Base-by-base conservation (phyloP, 129 eudicot genomes). In the Tagetes patula region DNA sequence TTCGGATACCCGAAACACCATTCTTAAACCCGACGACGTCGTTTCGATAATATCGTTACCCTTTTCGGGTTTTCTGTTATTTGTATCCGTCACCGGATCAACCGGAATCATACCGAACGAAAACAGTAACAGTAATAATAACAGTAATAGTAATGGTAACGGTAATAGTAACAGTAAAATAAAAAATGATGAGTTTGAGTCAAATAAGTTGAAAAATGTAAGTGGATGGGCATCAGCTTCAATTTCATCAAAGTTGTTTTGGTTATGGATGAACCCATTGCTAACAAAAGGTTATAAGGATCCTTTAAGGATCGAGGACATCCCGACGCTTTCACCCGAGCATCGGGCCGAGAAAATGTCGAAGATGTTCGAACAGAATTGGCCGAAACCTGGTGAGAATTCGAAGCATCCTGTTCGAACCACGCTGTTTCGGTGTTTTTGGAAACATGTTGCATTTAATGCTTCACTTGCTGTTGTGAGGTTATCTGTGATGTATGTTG, bases 221-320 rank as follows among this genome's bases (percentile, higher is more conserved):
- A 93, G 79, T 45, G 87, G 89, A 3, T 93, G 76, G 78, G 92
- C 92, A 52, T 60, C 90, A 5, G 96, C 96, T 9, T 89, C 96
- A 8, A 2, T 84, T 43, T 7, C 75, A 6, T 93, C 98, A 0
- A 89, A 86, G 75, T 76, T 86, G 32, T 93, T 89, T 41, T 93
- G 95, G 92, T 0, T 87, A 30, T 93, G 98, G 98, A 64, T 93
- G 90, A 89, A 89, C 48, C 96, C 96, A 7, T 69, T 93, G 14
- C 67, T 93, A 48, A 68, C 61, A 11, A 85, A 83, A 76, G 98
- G 98, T 12, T 82, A 84, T 66, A 75, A 34, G 13, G 50, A 79
- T 1, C 86, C 96, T 8, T 64, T 93, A 30, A 84, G 80, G 43
- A 50, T 84, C 33, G 90, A 93, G 7, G 98, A 93, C 48, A 76